These are phyloP conservation scores for Solanum pimpinellifolium DNA, from an alignment of 257 asterid genomes.

Conservation along the genomic window DNA sequence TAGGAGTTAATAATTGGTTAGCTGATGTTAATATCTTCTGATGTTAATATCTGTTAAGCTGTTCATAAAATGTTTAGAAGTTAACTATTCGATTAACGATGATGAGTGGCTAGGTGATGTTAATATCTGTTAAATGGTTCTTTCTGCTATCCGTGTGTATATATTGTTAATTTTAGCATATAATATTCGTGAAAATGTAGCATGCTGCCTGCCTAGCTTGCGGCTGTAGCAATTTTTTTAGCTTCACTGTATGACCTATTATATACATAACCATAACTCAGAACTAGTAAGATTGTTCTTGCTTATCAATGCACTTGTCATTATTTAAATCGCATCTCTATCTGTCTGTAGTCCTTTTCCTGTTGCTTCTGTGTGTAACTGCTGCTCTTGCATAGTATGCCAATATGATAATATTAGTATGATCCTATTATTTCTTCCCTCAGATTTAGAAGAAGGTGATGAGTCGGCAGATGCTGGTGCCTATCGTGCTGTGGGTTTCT, in stretches of 20 bases:
- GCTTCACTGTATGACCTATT: conserved; percentile 44
- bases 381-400: neutral
- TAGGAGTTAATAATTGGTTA: neutral
- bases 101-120: neutral
- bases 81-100: neutral
- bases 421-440: conserved; percentile 2
- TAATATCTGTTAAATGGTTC: neutral
- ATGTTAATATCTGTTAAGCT: neutral
- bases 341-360: neutral
- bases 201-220: conserved; percentile 28
- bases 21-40: neutral
- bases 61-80: neutral
- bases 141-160: neutral
- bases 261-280: conserved; percentile 26
- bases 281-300: conserved; percentile 30
- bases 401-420: neutral
- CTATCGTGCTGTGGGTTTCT: conserved; percentile 52
- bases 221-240: conserved; percentile 25
- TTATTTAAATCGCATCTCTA: conserved; percentile 4
- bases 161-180: neutral
- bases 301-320: neutral
- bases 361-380: neutral
- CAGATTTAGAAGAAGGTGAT: conserved; percentile 51
- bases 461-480: conserved; percentile 16
- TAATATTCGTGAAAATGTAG: conserved; percentile 4